Percentiles rank a stretch among this genome's conserved stretches.
phyloP scores from a whole-genome alignment of 2,329 filamentous ascomycete genomes.

The Thermoascus crustaceus region DNA sequence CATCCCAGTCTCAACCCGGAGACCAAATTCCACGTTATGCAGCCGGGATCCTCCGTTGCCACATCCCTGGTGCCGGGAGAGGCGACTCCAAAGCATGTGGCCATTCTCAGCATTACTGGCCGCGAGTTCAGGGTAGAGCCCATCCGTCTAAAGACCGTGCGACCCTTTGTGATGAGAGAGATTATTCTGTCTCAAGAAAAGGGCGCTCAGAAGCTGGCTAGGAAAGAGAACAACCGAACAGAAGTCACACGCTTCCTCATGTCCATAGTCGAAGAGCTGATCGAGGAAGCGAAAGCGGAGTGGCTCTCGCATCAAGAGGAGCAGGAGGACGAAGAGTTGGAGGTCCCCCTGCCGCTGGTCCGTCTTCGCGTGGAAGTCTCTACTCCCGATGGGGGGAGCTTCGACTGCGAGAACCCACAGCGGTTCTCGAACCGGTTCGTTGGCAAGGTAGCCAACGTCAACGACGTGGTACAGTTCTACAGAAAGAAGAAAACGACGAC shows the following conservation, averaged over 20 bases:
- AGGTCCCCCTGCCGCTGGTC: slow-evolving; percentile 71
- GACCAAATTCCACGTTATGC: slow-evolving; percentile 90
- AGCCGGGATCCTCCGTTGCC: slow-evolving; percentile 91
- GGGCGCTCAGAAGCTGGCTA: slow-evolving; percentile 67
- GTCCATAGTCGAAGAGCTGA: slow-evolving; percentile 74
- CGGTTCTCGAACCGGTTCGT: slow-evolving; percentile 89
- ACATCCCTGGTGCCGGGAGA: slow-evolving; percentile 88
- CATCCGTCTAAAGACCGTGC: slow-evolving; percentile 75
- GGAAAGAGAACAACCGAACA: slow-evolving; percentile 72
- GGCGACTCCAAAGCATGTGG: slow-evolving; percentile 82
- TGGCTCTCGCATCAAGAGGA: slow-evolving; percentile 71
- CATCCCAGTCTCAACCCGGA: slow-evolving; percentile 76
- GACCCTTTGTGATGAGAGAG: slow-evolving; percentile 83
- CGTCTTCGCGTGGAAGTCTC: slow-evolving; percentile 87
- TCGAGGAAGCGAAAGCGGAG: slow-evolving; percentile 69
- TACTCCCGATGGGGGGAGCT: slow-evolving; percentile 73
- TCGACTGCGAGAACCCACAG: slow-evolving; percentile 90
- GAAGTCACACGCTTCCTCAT: slow-evolving; percentile 72
- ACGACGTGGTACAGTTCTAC: slow-evolving; percentile 89
- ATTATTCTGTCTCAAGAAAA: slow-evolving; percentile 68
- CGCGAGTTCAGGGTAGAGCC: slow-evolving; percentile 72
- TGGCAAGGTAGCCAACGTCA: slow-evolving; percentile 84
- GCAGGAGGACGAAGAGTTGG: slow-evolving; percentile 48
- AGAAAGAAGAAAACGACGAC: slow-evolving; percentile 64
- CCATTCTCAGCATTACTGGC: slow-evolving; percentile 75